Evolutionary conservation across 73 alveolate species (phyloP).

Genomic region (Tetrahymena borealis): DNA sequence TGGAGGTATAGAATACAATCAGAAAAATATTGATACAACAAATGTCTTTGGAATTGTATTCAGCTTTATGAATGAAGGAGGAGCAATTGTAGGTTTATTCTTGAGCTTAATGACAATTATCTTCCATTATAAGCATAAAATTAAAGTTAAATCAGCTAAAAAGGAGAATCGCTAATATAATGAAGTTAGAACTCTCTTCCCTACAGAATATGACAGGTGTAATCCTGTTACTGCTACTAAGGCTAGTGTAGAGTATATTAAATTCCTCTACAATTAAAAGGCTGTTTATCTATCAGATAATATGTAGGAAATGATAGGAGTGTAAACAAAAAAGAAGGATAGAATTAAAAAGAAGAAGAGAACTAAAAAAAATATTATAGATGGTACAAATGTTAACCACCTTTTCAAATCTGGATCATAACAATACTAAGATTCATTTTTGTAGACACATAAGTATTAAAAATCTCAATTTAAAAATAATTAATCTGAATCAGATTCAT

Average conservation of each 20-base stretch:
- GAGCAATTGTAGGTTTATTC: neutral
- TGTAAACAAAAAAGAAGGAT: neutral
- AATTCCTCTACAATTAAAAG: neutral
- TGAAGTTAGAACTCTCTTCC: neutral
- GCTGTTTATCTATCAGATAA: neutral
- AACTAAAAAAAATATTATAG: neutral
- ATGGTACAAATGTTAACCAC: neutral
- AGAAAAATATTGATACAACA: neutral
- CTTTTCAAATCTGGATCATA: neutral
- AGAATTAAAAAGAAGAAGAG: neutral
- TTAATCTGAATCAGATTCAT: neutral
- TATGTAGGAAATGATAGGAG: neutral
- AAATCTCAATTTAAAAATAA: neutral
- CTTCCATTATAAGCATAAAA: neutral
- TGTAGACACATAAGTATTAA: neutral
- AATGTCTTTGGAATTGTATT: neutral
- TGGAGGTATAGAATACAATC: neutral
- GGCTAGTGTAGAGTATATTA: neutral
- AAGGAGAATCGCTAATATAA: neutral
- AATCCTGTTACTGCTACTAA: neutral
- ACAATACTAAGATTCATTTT: neutral
- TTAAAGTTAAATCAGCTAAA: neutral
- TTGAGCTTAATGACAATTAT: neutral
- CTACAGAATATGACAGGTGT: neutral
- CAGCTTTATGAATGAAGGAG: neutral